Evolutionary conservation across 148 eudicot genomes (phyloP).

Genomic region (Chenopodium formosanum): DNA sequence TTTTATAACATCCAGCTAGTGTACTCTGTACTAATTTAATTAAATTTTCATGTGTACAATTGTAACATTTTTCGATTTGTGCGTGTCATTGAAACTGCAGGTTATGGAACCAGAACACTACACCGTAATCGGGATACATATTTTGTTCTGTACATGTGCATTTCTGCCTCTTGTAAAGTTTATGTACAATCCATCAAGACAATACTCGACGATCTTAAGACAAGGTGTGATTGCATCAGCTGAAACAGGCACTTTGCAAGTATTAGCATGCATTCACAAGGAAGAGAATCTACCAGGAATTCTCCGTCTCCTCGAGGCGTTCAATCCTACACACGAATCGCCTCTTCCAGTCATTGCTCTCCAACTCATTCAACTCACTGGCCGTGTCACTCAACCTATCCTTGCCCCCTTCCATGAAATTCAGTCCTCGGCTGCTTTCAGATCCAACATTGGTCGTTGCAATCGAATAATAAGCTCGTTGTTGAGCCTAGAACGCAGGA

Average conservation of each 20-base stretch:
- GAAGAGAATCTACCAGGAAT: constrained; percentile 28
- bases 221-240: constrained; percentile 10
- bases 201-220: constrained; percentile 17
- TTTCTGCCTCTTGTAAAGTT: constrained; percentile 9
- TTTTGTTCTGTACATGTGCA: neutral
- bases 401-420: constrained; percentile 24
- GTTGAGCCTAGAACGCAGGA: constrained; percentile 14
- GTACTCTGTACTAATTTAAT: no score
- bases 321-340: constrained; percentile 14
- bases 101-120: constrained; percentile 3
- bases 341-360: constrained; percentile 11
- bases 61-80: neutral
- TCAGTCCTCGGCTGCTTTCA: constrained; percentile 19
- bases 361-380: constrained; percentile 28
- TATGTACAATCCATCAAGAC: constrained; percentile 22
- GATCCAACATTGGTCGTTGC: constrained; percentile 21
- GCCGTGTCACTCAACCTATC: constrained; percentile 22
- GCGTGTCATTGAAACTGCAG: constrained; percentile 2
- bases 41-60: no score
- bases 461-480: constrained; percentile 19
- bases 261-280: constrained; percentile 20
- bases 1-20: no score
- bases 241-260: constrained; percentile 6
- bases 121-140: neutral
- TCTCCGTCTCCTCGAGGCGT: constrained; percentile 11